Evolutionary conservation across 768 basidiomycete species (phyloP), one percentile per base, ranked within the genome.

Genomic region (Podaxis sp.): DNA sequence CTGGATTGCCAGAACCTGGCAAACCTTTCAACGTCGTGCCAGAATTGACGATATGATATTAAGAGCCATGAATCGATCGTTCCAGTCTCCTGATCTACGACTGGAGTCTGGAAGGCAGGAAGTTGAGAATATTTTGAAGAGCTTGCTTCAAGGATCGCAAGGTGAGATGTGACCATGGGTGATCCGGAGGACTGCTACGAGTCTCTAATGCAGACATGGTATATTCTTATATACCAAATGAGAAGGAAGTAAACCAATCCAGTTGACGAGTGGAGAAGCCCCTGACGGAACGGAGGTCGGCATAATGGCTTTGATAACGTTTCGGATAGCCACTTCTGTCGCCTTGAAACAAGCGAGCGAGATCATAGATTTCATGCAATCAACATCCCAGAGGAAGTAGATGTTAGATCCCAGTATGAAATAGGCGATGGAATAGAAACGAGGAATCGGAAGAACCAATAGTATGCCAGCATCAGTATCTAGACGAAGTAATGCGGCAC

Each of bases 21-120:
- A 63, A 80, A 83, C 38, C 74, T 70, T 66, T 89, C 86, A 66
- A 91, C 86, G 57, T 91, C 86, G n/a, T 69, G 58, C 62, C 77
- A 77, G 74, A 92, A 91, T 68, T 86, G 82, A 11, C 62, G 66
- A 72, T 87, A 92, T 54, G 86, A 81, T 71, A 91, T 79, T 62
- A 82, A 71, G 16, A 74, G 71, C 90, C 90, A 91, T 44, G 75
- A 69, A 25, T 77, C 72, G 55, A 83, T 72, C 56, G 71, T 71
- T 21, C 74, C 74, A 37, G 80, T 72, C 40, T 73, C 64, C 57
- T 76, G 67, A 67, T 82, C 76, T 16, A 77, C 63, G 63, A 73
- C 74, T 16, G 90, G 88, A 37, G 84, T 71, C 68, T 79, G 81
- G 76, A 90, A 91, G 63, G 81, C 85, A 47, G 83, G 76, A 1